These are phyloP conservation scores for Cyclocybe aegerita DNA, from an alignment of 768 basidiomycete species.

Conservation along the genomic window DNA sequence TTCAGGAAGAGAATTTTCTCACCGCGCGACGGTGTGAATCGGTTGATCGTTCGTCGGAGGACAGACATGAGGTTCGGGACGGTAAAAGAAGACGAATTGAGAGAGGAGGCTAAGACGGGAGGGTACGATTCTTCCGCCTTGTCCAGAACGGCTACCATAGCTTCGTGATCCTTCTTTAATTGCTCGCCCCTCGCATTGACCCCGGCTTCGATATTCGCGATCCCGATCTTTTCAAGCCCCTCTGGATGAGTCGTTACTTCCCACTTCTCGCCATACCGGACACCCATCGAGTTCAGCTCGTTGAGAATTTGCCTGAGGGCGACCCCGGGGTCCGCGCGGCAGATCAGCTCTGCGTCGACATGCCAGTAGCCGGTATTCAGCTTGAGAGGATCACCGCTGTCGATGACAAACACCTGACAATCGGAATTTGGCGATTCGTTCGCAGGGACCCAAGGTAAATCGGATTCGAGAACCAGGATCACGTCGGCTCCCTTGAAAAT, in stretches of 20 bases:
- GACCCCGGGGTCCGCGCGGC: slow-evolving; percentile 52
- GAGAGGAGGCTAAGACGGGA: slow-evolving; percentile 13
- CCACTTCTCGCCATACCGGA: slow-evolving; percentile 10
- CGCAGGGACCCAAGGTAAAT: slow-evolving; percentile 63
- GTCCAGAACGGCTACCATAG: slow-evolving; percentile 10
- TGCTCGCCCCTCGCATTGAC: slow-evolving; percentile 11
- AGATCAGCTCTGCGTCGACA: slow-evolving; percentile 56
- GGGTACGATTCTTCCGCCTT: slow-evolving; percentile 24
- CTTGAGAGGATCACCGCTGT: slow-evolving; percentile 63
- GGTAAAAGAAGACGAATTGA: slow-evolving; percentile 25
- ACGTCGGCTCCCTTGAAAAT: slow-evolving; percentile 57
- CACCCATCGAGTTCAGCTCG: slow-evolving; percentile 26
- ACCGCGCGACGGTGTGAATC: slow-evolving; percentile 37
- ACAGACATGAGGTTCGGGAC: slow-evolving; percentile 49
- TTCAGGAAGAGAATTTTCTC: slow-evolving; percentile 50
- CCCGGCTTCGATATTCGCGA: background rate
- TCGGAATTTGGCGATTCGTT: slow-evolving; percentile 40
- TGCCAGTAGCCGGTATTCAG: slow-evolving; percentile 48
- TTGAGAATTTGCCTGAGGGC: slow-evolving; percentile 51
- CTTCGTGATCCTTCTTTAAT: slow-evolving; percentile 20
- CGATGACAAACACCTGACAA: slow-evolving; percentile 59
- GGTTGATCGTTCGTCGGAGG: slow-evolving; percentile 42
- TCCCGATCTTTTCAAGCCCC: too few relatives aligned
- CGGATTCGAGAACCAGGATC: slow-evolving; percentile 63
- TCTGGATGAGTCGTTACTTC: background rate